phyloP scores from a whole-genome alignment of 176 grass and related monocot genomes.

The Thalia dealbata region DNA sequence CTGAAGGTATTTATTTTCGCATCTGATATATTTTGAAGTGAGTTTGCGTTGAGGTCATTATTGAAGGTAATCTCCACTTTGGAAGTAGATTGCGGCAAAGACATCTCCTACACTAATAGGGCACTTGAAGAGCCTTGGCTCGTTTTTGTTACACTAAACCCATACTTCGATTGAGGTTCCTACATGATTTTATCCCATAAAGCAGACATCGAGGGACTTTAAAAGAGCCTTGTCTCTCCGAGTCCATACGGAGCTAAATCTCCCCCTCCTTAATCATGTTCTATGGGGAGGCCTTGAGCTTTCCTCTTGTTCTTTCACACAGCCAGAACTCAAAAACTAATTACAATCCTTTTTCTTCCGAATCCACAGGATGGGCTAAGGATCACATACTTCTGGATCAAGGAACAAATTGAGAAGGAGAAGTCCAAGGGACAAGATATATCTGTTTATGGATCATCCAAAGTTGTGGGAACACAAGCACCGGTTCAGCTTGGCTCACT shows the following conservation, averaged over 20 bases:
- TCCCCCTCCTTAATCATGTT: no score
- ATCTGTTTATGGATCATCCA: conserved; percentile 14
- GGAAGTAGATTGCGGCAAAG: no score
- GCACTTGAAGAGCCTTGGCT: no score
- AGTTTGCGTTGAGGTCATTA: no score
- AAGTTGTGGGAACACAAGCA: conserved; percentile 15
- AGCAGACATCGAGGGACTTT: no score
- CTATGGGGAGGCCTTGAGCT: not conserved
- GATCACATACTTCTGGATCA: conserved; percentile 15
- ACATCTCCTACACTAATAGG: no score
- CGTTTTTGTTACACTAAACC: no score
- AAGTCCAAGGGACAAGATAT: not conserved
- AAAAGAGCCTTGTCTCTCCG: no score
- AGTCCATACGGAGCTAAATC: no score
- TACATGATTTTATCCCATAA: no score
- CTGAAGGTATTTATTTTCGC: not conserved
- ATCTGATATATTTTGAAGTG: not conserved
- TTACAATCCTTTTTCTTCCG: not conserved
- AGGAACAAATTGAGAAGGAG: conserved; percentile 10
- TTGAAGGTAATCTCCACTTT: no score
- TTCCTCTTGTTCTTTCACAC: not conserved
- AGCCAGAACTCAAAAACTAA: not conserved
- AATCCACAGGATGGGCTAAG: conserved; percentile 2
- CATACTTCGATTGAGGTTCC: no score
- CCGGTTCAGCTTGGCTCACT: conserved; percentile 17